phyloP scores from a whole-genome alignment of 2,329 filamentous ascomycete genomes.

The Microdochium trichocladiopsis region DNA sequence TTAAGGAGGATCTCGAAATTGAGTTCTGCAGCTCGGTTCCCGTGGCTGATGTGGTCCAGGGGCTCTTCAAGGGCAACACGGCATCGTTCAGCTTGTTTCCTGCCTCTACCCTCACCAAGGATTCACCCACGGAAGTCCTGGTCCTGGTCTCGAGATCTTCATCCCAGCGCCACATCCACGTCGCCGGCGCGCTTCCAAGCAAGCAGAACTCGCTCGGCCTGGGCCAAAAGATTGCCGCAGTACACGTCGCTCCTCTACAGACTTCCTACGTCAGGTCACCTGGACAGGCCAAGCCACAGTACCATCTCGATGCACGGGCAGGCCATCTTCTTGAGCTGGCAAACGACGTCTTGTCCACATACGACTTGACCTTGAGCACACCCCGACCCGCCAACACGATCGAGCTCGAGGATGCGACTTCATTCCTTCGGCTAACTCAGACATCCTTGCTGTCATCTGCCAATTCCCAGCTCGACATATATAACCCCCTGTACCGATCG shows the following conservation, averaged over 20 bases:
- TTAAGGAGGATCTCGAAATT: conserved; percentile 30
- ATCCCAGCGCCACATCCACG: conserved; percentile 17
- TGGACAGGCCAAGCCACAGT: conserved; percentile 19
- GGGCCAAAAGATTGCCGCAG: background rate
- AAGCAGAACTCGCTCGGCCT: background rate
- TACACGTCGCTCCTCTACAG: conserved; percentile 23
- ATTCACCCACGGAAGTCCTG: conserved; percentile 44
- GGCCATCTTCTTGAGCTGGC: conserved; percentile 57
- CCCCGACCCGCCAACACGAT: conserved; percentile 53
- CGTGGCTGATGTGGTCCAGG: conserved; percentile 41
- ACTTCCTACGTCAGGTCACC: conserved; percentile 10
- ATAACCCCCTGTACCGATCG: conserved; percentile 63
- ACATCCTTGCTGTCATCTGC: conserved; percentile 60
- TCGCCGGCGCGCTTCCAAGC: conserved; percentile 11
- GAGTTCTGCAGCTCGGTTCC: conserved; percentile 40
- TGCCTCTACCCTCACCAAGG: conserved; percentile 33
- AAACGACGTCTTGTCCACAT: conserved; percentile 47
- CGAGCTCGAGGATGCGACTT: conserved; percentile 42
- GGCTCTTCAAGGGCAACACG: conserved; percentile 46
- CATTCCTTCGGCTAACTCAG: conserved; percentile 60
- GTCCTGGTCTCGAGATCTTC: conserved; percentile 35
- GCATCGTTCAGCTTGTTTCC: conserved; percentile 46
- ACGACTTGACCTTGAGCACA: conserved; percentile 55
- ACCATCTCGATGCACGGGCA: conserved; percentile 54
- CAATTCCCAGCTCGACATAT: conserved; percentile 47